Conservation (phyloP, 139 green algal species). For the Volvox reticuliferus region DNA sequence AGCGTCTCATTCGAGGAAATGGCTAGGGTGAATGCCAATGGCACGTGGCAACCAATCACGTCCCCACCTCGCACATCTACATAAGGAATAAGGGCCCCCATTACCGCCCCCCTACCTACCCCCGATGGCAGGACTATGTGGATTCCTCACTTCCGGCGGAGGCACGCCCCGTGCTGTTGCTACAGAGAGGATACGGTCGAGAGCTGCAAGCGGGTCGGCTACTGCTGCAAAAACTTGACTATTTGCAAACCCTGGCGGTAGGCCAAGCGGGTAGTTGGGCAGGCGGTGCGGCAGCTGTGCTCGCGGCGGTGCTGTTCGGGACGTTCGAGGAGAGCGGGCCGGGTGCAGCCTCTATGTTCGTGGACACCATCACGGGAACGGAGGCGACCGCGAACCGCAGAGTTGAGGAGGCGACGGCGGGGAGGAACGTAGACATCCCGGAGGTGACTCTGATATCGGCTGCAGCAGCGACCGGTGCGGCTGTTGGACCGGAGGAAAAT, state of each 20-base stretch:
- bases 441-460: neutral
- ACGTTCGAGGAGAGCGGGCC: neutral
- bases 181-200: conserved; percentile 21
- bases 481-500: neutral
- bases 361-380: neutral
- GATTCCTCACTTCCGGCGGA: conserved; percentile 30
- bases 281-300: neutral
- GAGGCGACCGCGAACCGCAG: neutral
- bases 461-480: neutral
- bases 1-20: too few species aligned
- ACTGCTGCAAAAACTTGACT: conserved; percentile 57
- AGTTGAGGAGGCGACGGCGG: neutral
- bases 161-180: conserved; percentile 38
- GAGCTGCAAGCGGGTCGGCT: conserved; percentile 47
- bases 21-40: too few species aligned
- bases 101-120: too few species aligned
- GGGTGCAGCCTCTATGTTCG: neutral
- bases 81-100: too few species aligned
- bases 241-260: conserved; percentile 38
- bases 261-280: conserved; percentile 8
- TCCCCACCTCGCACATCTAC: too few species aligned
- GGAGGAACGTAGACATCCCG: neutral
- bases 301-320: conserved; percentile 34
- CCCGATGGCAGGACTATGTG: conserved; percentile 26
- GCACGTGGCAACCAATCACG: too few species aligned